Base-by-base conservation (phyloP, 139 green algal genomes). In the Trebouxia sp. region DNA sequence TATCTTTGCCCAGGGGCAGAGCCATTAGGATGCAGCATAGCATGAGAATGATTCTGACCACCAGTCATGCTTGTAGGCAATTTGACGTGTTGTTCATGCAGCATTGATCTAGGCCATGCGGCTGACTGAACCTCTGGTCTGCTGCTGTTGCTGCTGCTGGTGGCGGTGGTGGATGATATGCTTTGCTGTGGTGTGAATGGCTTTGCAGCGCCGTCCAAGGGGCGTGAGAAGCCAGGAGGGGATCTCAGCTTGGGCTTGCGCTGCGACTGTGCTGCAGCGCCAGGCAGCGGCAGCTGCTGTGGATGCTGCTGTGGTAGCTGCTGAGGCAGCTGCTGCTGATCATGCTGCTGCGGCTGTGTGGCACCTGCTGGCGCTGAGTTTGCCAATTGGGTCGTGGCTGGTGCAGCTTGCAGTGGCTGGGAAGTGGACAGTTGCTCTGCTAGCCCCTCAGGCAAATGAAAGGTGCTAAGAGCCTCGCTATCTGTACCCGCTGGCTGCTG, bases 381-480 rank as follows among this genome's bases (percentile, higher is more conserved):
- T n/a, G n/a, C n/a, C n/a, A n/a, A n/a, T n/a, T n/a, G n/a, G n/a
- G n/a, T n/a, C n/a, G n/a, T n/a, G 55, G 55, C 5, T 15, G 24
- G 4, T 30, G 55, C 55, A 15, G 55, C 55, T 65, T 24, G 62
- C 5, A 28, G 35, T 0, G 6, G 55, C 8, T 72, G 35, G 37
- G 62, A 72, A 22, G 62, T 72, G 32, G 62, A 72, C 14, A 72
- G 62, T 14, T 72, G 62, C 35, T 72, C 62, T 9, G 62, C 35
- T 35, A 72, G 37, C 32, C 62, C 62, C 43, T 72, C 62, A 72
- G 62, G 62, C 62, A 72, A 14, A 35, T 72, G 62, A 41, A 72
- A 72, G 62, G 62, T 72, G 14, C 62, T 72, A 5, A 72, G 35
- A 11, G 62, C 62, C 11, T 72, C 62, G 35, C 35, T 43, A 12